Base-by-base conservation (phyloP, 352 stramenopile species). In the Lagenidium giganteum region DNA sequence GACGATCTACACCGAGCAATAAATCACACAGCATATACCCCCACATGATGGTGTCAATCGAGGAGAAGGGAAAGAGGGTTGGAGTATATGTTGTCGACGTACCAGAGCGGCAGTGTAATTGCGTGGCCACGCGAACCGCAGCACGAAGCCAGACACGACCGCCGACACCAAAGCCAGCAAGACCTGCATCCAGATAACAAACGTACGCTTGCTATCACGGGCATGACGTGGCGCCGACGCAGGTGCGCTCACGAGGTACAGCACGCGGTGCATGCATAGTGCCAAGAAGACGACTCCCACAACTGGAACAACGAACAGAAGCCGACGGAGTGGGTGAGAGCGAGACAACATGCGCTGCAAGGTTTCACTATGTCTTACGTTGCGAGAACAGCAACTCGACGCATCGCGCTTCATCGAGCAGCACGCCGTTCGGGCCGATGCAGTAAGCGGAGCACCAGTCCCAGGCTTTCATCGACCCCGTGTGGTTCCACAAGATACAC, bases 21-120 rank as follows among this genome's bases (percentile, higher is more conserved):
- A n/a, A 28, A 52, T n/a, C 9, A 64, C 25, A 24, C 14, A 17
- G 14, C 22, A 38, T 23, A 21, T 14, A 6, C n/a, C n/a, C n/a
- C n/a, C n/a, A n/a, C n/a, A n/a, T n/a, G n/a, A n/a, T n/a, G n/a
- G n/a, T n/a, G n/a, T n/a, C n/a, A n/a, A n/a, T n/a, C n/a, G n/a
- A n/a, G n/a, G n/a, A n/a, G n/a, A n/a, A n/a, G n/a, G n/a, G n/a
- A n/a, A n/a, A n/a, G n/a, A n/a, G n/a, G n/a, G n/a, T n/a, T n/a
- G n/a, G n/a, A 22, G 18, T 40, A 40, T 25, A n/a, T 40, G 18
- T 17, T 21, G 8, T 27, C 11, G 37, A 44, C 50, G 26, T 48
- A 74, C 65, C 18, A 83, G 43, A 9, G 65, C 56, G 7, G 66
- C 61, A 1, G 64, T 64, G 20, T 58, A 76, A 7, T 50, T 54